Evolutionary conservation across 495 filamentous ascomycete species (phyloP).

Genomic region (Trichoderma parareesei): DNA sequence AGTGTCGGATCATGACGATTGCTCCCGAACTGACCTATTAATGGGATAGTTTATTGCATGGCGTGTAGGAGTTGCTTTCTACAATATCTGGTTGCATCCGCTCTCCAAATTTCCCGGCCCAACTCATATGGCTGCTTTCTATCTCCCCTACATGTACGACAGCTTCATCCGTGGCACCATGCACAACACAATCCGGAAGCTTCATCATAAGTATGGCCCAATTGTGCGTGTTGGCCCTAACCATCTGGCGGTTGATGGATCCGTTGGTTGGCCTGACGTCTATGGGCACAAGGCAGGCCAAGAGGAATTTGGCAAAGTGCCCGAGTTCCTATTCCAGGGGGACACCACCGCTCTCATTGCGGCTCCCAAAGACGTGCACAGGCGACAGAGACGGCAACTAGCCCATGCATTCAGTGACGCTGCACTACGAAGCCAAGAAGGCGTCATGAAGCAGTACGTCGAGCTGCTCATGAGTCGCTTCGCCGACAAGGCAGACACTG

Average conservation of each 20-base stretch:
- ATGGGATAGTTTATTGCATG: background rate
- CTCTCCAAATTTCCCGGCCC: constrained; percentile 48
- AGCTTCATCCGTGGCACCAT: constrained; percentile 16
- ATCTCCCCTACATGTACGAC: constrained; percentile 25
- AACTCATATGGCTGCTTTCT: constrained; percentile 29
- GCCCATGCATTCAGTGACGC: constrained; percentile 43
- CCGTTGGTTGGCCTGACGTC: constrained; percentile 50
- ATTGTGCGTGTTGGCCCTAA: constrained; percentile 49
- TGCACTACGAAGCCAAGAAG: constrained; percentile 32
- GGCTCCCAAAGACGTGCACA: constrained; percentile 29
- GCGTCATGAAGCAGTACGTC: constrained; percentile 29
- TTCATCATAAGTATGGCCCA: constrained; percentile 45
- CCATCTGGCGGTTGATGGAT: constrained; percentile 46
- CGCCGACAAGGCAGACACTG: constrained; percentile 18
- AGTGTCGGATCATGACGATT: too few species aligned
- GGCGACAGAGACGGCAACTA: constrained; percentile 33
- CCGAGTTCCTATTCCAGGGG: constrained; percentile 34
- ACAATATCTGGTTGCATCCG: constrained; percentile 44
- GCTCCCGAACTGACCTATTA: background rate
- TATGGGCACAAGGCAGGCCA: constrained; percentile 35
- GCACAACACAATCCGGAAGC: constrained; percentile 13
- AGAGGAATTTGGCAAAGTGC: constrained; percentile 18
- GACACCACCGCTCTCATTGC: constrained; percentile 32
- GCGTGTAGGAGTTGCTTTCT: constrained; percentile 19
- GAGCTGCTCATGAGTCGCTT: constrained; percentile 34